These are phyloP conservation scores for Cyclostephanos tholiformis DNA, from an alignment of 108 stramenopile genomes.

Conservation along the genomic window DNA sequence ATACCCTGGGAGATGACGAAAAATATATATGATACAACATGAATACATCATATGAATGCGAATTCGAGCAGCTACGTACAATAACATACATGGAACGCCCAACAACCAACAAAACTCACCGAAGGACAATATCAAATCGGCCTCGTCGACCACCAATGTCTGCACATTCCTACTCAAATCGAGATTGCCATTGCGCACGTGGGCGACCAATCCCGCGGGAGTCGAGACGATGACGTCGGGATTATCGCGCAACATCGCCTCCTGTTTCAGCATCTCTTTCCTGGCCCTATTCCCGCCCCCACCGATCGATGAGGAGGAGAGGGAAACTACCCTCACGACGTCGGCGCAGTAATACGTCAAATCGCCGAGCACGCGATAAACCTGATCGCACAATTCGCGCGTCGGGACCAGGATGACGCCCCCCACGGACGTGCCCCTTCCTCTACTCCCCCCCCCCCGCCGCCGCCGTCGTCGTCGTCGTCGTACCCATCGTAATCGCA, in stretches of 20 bases:
- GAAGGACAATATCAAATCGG: slow-evolving; percentile 97
- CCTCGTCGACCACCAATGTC: slow-evolving; percentile 97
- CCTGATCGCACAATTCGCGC: slow-evolving; percentile 95
- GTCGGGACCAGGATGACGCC: slow-evolving; percentile 97
- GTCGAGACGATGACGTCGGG: slow-evolving; percentile 81
- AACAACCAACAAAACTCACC: slow-evolving; percentile 24
- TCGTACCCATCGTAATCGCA: slow-evolving; percentile 2
- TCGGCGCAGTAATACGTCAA: slow-evolving; percentile 94
- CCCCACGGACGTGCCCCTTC: slow-evolving; percentile 45
- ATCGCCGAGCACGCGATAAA: slow-evolving; percentile 62
- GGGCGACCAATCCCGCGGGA: slow-evolving; percentile 74
- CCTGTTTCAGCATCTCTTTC: slow-evolving; percentile 57
- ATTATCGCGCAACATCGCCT: slow-evolving; percentile 77
- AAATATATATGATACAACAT: not conserved
- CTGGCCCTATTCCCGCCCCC: slow-evolving; percentile 47
- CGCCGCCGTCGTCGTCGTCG: slow-evolving; percentile 30
- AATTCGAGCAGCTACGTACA: no score
- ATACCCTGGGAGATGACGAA: slow-evolving; percentile 72
- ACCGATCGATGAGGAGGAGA: slow-evolving; percentile 52
- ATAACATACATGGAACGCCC: no score
- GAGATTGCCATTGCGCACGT: slow-evolving; percentile 63
- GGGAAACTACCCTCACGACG: slow-evolving; percentile 67
- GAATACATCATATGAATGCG: not conserved
- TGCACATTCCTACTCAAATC: slow-evolving; percentile 69
- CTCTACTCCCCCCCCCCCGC: slow-evolving; percentile 12